A percentile compares a stretch with the other conserved stretches of the same genome.
These are phyloP conservation scores for Inonotus hispidus DNA, from an alignment of 1,284 basidiomycete genomes.

Conservation along the genomic window DNA sequence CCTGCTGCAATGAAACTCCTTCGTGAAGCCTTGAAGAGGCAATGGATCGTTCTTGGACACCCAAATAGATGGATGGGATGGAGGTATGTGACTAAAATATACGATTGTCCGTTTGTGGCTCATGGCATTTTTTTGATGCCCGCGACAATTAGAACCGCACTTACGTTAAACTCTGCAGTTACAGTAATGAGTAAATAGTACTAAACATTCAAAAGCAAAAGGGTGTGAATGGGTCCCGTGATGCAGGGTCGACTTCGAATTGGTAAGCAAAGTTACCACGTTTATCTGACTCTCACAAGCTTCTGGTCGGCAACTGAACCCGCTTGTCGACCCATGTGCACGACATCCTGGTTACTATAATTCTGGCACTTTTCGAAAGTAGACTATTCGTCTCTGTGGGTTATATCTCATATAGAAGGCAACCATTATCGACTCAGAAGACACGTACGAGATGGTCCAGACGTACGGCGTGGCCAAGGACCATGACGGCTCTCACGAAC, in stretches of 20 bases:
- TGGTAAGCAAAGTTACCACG: neutral
- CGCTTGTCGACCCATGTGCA: neutral
- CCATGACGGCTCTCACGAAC: constrained; percentile 7
- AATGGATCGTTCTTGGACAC: no score
- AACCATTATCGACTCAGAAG: neutral
- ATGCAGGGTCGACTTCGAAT: no score
- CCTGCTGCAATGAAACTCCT: no score
- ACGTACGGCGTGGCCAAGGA: constrained; percentile 49
- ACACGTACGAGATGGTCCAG: constrained; percentile 48
- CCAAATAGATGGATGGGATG: no score
- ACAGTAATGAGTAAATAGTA: no score
- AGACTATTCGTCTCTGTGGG: neutral
- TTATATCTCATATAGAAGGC: neutral
- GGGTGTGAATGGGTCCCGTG: neutral
- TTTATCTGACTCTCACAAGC: neutral
- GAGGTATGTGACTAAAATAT: no score
- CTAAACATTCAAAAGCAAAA: no score
- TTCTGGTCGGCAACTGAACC: neutral
- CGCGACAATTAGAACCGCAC: no score
- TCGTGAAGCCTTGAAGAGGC: no score
- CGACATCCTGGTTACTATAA: neutral
- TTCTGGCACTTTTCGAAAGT: neutral
- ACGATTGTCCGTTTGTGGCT: no score
- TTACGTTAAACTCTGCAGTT: no score
- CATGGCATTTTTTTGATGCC: no score